These are phyloP conservation scores for Auxenochlorella pyrenoidosa DNA, from an alignment of 139 green algal species.

Conservation along the genomic window DNA sequence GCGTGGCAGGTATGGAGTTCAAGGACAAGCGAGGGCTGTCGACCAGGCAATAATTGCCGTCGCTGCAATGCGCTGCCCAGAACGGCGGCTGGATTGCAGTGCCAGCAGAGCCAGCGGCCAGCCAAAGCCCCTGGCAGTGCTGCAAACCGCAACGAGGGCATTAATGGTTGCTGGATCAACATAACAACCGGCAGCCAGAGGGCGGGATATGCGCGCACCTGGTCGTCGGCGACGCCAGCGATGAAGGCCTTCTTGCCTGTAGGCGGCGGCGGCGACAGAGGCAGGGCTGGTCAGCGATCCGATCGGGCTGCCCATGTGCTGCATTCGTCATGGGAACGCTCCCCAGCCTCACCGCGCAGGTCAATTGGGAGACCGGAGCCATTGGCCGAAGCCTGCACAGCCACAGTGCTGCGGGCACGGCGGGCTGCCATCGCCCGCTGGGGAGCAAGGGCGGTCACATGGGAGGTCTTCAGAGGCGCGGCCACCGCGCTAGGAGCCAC, in stretches of 20 bases:
- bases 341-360: slow-evolving; percentile 61
- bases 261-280: neutral
- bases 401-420: neutral
- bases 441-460: neutral
- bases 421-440: slow-evolving; percentile 10
- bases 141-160: too few relatives aligned
- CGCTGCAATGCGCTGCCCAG: too few relatives aligned
- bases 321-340: neutral
- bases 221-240: slow-evolving; percentile 97
- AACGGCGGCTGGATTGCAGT: too few relatives aligned
- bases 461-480: neutral
- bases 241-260: slow-evolving; percentile 99
- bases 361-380: slow-evolving; percentile 67
- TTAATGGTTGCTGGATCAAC: neutral
- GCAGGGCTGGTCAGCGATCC: neutral
- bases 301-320: neutral
- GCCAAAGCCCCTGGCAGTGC: too few relatives aligned
- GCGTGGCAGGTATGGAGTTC: too few relatives aligned
- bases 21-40: too few relatives aligned
- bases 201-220: slow-evolving; percentile 61
- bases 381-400: slow-evolving; percentile 36
- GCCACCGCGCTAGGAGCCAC: neutral
- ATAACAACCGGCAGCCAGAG: neutral
- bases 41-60: too few relatives aligned
- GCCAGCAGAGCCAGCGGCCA: too few relatives aligned